These are phyloP conservation scores for Jamesozyma lodderae DNA, from an alignment of 805 yeast genomes.

Conservation along the genomic window DNA sequence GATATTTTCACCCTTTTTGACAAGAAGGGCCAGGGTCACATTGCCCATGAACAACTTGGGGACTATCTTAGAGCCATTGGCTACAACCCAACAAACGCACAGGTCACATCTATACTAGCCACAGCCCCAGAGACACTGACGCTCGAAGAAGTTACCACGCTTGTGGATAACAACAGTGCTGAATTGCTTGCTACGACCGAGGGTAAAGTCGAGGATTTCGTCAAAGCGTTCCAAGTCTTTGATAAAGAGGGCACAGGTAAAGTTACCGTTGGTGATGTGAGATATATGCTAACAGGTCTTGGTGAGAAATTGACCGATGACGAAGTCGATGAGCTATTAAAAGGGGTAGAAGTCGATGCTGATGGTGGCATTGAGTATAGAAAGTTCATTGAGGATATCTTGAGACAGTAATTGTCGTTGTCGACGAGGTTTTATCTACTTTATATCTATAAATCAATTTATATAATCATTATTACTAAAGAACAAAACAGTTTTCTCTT, in stretches of 20 bases:
- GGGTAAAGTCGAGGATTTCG: constrained; percentile 53
- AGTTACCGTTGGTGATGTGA: constrained; percentile 93
- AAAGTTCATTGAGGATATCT: constrained; percentile 85
- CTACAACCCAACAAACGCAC: constrained; percentile 84
- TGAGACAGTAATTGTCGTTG: constrained; percentile 81
- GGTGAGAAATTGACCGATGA: constrained; percentile 88
- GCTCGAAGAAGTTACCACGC: constrained; percentile 23
- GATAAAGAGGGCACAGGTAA: constrained; percentile 94
- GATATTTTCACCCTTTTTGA: constrained; percentile 97
- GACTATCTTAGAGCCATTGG: constrained; percentile 95
- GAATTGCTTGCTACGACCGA: constrained; percentile 26
- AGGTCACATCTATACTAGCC: constrained; percentile 19
- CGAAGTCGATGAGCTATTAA: constrained; percentile 92
- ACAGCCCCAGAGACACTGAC: constrained; percentile 13
- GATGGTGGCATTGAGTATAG: constrained; percentile 94
- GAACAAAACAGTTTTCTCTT: too few relatives aligned
- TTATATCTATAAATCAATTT: too few relatives aligned
- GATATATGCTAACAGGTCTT: constrained; percentile 88
- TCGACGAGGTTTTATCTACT: too few relatives aligned
- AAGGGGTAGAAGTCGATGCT: constrained; percentile 87
- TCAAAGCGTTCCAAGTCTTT: constrained; percentile 93
- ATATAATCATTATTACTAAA: too few relatives aligned
- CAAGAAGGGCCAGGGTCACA: constrained; percentile 89
- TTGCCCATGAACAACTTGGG: constrained; percentile 75
- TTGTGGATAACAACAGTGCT: constrained; percentile 20